Base-by-base conservation (phyloP, 192 early-diverging fungal species). In the Coemansia sp. region DNA sequence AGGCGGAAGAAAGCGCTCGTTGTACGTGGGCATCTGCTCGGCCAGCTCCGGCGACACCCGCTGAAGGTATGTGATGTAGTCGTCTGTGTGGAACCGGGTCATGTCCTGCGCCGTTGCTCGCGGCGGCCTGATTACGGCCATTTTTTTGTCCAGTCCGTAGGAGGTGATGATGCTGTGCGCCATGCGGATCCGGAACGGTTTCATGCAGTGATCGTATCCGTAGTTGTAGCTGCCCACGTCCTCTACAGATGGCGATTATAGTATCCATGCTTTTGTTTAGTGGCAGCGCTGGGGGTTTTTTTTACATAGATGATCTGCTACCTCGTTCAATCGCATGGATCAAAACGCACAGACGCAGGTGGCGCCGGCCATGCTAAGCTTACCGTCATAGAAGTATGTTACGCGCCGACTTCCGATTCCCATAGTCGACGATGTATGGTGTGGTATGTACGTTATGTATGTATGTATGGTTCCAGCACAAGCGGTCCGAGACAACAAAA, bases 121-220 rank as follows among this genome's bases (percentile, higher is more conserved):
- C 61, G 89, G 84, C n/a, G 95, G 90, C 72, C 86, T 78, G 25
- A 89, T 82, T 61, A 92, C 85, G 48, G 88, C 84, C 92, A 99
- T 94, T 55, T 96, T 90, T 68, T 95, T 92, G 64, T 95, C 89
- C 31, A 99, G 86, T 0, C 92, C 94, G 73, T 99, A 99, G 48
- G 90, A 91, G 54, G 94, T 83, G 29, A 99, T 90, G 40, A 99
- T 82, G 71, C 93, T 92, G 76, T 99, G 94, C 1, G 93, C 90
- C 85, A 99, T 91, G 52, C 92, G 91, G 66, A 99, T 91, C 66
- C 97, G 85, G 29, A 92, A 89, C n/a, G 97, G 97, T 73, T 99
- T 99, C 97, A 99, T 99, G 16, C 92, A 92, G 73, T 99, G 97
- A 38, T 92, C 93, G 76, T 86, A 84, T 29, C 93, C 94, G 84